Conservation (phyloP, 345 rosid species). For the Brassica napus region DNA sequence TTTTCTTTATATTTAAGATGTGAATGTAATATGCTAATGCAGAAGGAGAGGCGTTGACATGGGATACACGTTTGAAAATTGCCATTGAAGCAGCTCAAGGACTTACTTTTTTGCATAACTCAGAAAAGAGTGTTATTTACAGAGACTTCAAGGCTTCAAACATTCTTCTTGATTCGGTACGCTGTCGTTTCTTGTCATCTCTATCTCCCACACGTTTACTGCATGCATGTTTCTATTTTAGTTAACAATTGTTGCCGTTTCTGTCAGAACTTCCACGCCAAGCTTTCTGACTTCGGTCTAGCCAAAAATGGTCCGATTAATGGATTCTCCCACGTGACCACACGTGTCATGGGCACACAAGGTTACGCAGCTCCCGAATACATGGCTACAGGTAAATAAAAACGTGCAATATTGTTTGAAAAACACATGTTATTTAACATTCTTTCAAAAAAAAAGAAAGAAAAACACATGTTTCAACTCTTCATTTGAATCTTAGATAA, state of each 20-base stretch:
- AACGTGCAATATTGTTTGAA: neutral
- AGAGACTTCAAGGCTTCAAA: slow-evolving; percentile 89
- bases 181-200: neutral
- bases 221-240: slow-evolving; percentile 18
- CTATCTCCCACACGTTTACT: slow-evolving; percentile 1
- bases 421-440: neutral
- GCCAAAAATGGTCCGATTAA: slow-evolving; percentile 72
- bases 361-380: slow-evolving; percentile 95
- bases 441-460: no score
- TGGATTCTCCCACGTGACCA: slow-evolving; percentile 71
- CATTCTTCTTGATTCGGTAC: slow-evolving; percentile 75
- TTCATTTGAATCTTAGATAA: neutral
- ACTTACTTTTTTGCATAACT: slow-evolving; percentile 66
- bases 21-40: slow-evolving; percentile 9
- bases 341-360: slow-evolving; percentile 70
- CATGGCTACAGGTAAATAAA: slow-evolving; percentile 61
- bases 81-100: slow-evolving; percentile 86
- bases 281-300: slow-evolving; percentile 84
- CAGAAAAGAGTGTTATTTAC: slow-evolving; percentile 79
- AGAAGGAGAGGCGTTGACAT: slow-evolving; percentile 63
- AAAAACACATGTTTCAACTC: neutral
- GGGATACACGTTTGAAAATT: slow-evolving; percentile 63
- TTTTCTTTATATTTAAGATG: neutral
- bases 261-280: slow-evolving; percentile 63
- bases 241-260: slow-evolving; percentile 22